phyloP scores from a whole-genome alignment of 169 alveolate species.

The Neospora caninum region DNA sequence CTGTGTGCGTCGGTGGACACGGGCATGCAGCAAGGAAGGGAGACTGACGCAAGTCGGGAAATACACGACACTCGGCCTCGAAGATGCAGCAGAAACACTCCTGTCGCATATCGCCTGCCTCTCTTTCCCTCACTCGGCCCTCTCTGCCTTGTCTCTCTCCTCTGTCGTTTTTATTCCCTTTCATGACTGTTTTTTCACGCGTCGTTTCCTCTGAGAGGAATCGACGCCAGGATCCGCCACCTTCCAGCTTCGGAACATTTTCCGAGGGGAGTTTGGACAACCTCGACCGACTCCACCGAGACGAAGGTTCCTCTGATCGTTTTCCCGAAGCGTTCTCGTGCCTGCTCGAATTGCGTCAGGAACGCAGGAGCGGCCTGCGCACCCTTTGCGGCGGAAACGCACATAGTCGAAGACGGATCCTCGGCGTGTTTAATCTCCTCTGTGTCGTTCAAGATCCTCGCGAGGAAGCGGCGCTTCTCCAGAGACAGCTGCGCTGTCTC shows the following conservation, averaged over 20 bases:
- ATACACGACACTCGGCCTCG: too few species aligned
- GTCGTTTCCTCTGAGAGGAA: not conserved
- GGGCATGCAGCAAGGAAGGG: too few species aligned
- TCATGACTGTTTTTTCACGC: too few species aligned
- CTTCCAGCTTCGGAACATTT: not conserved
- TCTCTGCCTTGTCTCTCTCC: too few species aligned
- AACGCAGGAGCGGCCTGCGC: not conserved
- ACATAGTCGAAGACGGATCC: not conserved
- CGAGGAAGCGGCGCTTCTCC: not conserved
- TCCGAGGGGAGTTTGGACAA: not conserved
- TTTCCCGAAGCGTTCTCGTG: not conserved
- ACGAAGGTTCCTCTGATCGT: not conserved
- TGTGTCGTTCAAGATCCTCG: not conserved
- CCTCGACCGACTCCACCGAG: not conserved
- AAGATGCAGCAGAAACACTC: too few species aligned
- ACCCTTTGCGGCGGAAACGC: not conserved
- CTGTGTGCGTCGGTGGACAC: too few species aligned
- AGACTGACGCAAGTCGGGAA: too few species aligned
- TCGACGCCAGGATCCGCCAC: slow-evolving; percentile 2
- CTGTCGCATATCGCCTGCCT: too few species aligned
- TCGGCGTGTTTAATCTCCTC: not conserved
- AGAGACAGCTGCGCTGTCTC: not conserved
- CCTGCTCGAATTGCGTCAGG: not conserved
- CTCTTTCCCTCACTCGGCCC: too few species aligned
- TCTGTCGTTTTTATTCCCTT: too few species aligned